phyloP scores from a whole-genome alignment of 169 alveolate genomes.

The Cryptosporidium parvum region DNA sequence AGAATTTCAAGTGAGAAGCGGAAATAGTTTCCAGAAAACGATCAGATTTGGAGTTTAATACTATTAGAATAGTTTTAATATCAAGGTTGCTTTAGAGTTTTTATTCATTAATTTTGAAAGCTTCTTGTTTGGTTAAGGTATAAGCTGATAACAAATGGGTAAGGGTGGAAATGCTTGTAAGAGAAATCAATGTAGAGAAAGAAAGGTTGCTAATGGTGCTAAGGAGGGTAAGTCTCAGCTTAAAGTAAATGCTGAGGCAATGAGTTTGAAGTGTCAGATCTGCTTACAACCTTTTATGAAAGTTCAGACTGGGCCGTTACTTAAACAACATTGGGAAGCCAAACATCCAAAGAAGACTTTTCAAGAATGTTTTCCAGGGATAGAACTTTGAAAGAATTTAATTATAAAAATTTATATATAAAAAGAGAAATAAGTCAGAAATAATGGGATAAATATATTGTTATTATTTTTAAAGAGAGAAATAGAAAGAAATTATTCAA shows the following conservation, averaged over 20 bases:
- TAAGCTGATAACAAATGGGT: constrained; percentile 37
- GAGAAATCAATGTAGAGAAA: constrained; percentile 71
- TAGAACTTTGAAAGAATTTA: background rate
- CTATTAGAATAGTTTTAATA: background rate
- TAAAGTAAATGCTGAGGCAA: constrained; percentile 72
- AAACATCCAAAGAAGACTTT: constrained; percentile 66
- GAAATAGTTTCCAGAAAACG: background rate
- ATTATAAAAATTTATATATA: background rate
- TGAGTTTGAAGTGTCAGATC: constrained; percentile 67
- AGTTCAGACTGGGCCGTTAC: constrained; percentile 65
- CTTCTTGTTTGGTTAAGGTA: background rate
- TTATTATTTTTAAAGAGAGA: background rate
- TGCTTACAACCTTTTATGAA: constrained; percentile 74
- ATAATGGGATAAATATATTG: constrained; percentile 76
- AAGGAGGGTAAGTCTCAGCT: constrained; percentile 74
- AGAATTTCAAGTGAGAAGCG: background rate
- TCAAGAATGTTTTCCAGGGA: constrained; percentile 66
- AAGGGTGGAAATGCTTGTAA: constrained; percentile 75
- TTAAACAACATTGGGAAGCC: constrained; percentile 76
- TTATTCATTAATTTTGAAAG: background rate
- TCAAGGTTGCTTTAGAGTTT: background rate
- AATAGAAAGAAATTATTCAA: background rate
- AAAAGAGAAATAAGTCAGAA: constrained; percentile 49
- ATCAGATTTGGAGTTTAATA: background rate
- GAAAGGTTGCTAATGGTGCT: constrained; percentile 34